phyloP scores from a whole-genome alignment of 148 eudicot genomes.

The Vaccinium vitisidaea region DNA sequence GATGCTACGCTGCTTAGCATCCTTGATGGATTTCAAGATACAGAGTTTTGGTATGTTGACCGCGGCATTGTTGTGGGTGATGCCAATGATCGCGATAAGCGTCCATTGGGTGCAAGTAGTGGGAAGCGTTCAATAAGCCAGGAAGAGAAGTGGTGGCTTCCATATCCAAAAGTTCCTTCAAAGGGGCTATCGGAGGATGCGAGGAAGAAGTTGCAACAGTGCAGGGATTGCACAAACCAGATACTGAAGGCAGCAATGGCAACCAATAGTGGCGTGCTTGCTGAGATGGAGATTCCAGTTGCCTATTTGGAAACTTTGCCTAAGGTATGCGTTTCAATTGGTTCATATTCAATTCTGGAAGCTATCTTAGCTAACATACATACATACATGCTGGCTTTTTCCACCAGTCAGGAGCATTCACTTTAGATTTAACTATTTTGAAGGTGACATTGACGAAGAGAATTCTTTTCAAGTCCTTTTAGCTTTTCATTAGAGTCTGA shows the following conservation, averaged over 20 bases:
- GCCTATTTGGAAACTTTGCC: slow-evolving; percentile 86
- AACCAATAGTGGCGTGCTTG: slow-evolving; percentile 75
- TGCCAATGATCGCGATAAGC: slow-evolving; percentile 38
- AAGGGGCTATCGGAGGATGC: slow-evolving; percentile 72
- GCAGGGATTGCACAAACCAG: slow-evolving; percentile 90
- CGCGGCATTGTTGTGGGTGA: slow-evolving; percentile 50
- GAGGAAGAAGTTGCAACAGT: slow-evolving; percentile 89
- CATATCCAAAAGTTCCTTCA: slow-evolving; percentile 75
- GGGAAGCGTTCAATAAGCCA: slow-evolving; percentile 79
- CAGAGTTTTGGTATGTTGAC: slow-evolving; percentile 79
- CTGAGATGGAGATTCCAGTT: slow-evolving; percentile 93
- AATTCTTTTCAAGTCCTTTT: neutral
- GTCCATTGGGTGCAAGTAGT: slow-evolving; percentile 25
- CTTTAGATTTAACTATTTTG: neutral
- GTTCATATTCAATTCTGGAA: neutral
- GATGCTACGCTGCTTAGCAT: slow-evolving; percentile 76
- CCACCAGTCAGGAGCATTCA: neutral
- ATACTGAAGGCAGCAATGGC: slow-evolving; percentile 96
- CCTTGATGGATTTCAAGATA: slow-evolving; percentile 83
- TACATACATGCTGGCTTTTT: neutral
- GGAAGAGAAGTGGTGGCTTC: slow-evolving; percentile 99
- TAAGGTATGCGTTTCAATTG: slow-evolving; percentile 43
- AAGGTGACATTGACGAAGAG: neutral
- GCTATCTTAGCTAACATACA: neutral
- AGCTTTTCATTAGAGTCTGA: neutral